Conservation (phyloP, 176 grass and related monocot genomes). For the Chrysopogon serrulatus region DNA sequence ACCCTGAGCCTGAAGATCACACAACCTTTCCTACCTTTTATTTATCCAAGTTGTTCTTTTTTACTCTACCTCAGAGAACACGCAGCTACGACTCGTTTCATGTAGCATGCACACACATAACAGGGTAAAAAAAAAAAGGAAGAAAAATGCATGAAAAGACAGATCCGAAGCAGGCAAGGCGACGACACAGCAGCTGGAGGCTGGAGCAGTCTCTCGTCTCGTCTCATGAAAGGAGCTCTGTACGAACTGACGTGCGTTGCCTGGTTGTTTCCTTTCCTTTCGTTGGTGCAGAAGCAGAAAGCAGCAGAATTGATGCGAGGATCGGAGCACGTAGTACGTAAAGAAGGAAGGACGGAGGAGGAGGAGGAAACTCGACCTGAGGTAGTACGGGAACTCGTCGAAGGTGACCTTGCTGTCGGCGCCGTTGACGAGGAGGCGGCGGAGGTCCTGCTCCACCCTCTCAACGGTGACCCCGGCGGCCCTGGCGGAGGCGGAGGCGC, state of each 20-base stretch:
- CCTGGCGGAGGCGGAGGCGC: slow-evolving; percentile 4
- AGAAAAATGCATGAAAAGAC: neutral
- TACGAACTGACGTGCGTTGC: neutral
- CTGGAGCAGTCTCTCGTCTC: neutral
- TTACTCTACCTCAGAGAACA: neutral
- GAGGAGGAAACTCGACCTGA: slow-evolving; percentile 29
- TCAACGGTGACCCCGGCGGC: slow-evolving; percentile 53
- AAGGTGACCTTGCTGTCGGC: slow-evolving; percentile 72
- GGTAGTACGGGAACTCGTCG: slow-evolving; percentile 89
- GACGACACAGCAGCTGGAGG: neutral
- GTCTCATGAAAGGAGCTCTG: neutral
- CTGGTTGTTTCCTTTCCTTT: neutral
- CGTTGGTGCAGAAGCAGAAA: neutral
- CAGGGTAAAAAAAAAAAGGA: neutral
- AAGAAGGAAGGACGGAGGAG: no score
- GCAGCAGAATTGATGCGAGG: neutral
- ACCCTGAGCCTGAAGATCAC: neutral
- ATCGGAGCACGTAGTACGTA: neutral
- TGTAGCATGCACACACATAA: neutral
- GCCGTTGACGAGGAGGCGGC: slow-evolving; percentile 50
- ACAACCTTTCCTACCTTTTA: neutral
- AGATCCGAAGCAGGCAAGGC: neutral
- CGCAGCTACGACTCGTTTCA: neutral
- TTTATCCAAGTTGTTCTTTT: neutral
- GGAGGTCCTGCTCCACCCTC: slow-evolving; percentile 69